A percentile compares a stretch with the other conserved stretches of the same genome.
phyloP scores from a whole-genome alignment of 2,329 filamentous ascomycete genomes.

The Endoconidiophora polonica region DNA sequence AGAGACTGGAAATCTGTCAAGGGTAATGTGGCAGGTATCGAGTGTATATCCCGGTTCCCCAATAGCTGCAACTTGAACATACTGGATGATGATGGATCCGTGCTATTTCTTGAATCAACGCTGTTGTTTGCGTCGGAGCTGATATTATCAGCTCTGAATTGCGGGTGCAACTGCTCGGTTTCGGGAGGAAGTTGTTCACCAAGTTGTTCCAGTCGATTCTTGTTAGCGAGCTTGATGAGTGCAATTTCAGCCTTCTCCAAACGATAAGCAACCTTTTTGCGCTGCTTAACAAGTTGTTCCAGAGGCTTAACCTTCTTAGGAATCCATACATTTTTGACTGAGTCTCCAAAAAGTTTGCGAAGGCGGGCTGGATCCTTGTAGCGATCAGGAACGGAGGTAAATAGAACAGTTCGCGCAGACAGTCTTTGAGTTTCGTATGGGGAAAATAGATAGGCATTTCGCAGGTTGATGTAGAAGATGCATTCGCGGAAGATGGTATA shows the following conservation, averaged over 20 bases:
- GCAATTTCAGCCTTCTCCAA: conserved; percentile 72
- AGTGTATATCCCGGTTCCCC: too few species aligned
- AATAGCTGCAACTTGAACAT: too few species aligned
- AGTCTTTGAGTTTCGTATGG: conserved; percentile 69
- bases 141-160: conserved; percentile 1
- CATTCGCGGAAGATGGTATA: conserved; percentile 79
- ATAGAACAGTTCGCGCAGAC: conserved; percentile 84
- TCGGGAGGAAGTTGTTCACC: background rate
- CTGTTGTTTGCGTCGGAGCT: too few species aligned
- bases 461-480: conserved; percentile 84
- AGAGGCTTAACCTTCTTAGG: conserved; percentile 56
- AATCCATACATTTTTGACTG: conserved; percentile 73
- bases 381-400: conserved; percentile 64
- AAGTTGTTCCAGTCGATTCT: conserved; percentile 35
- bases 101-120: too few species aligned
- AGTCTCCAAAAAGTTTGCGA: conserved; percentile 58
- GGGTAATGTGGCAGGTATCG: too few species aligned
- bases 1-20: too few species aligned
- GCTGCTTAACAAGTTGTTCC: conserved; percentile 60
- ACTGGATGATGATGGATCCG: too few species aligned
- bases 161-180: conserved; percentile 1
- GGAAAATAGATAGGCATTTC: conserved; percentile 83
- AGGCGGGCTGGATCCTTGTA: conserved; percentile 62
- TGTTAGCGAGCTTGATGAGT: conserved; percentile 59
- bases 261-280: conserved; percentile 57